Percentiles rank a stretch among this genome's conserved stretches.
Evolutionary conservation across 176 grass and related monocot species (phyloP).

Genomic region (Oryza rufipogon): DNA sequence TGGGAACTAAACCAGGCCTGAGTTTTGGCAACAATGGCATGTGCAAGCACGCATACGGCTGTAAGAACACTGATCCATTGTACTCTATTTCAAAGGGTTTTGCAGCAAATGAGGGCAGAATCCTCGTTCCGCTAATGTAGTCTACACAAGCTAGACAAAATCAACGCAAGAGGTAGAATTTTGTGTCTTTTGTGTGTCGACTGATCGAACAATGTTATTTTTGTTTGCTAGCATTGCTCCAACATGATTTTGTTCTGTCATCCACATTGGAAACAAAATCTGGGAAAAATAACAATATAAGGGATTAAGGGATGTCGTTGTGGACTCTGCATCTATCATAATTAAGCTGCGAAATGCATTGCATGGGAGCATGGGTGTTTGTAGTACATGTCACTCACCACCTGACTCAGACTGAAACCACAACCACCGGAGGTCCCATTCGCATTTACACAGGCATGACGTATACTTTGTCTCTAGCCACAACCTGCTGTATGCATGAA

Average conservation of each 20-base stretch:
- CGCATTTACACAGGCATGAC: neutral
- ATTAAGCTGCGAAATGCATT: neutral
- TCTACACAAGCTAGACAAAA: neutral
- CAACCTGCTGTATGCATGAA: neutral
- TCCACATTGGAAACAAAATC: conserved; percentile 7
- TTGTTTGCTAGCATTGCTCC: neutral
- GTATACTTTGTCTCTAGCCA: neutral
- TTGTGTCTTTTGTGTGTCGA: neutral
- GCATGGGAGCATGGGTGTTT: no score
- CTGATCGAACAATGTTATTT: neutral
- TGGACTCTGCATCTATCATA: conserved; percentile 10
- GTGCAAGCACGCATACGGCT: neutral
- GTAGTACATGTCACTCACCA: neutral
- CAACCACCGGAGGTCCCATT: neutral
- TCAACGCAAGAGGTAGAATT: neutral
- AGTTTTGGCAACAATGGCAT: conserved; percentile 15
- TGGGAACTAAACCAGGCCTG: no score
- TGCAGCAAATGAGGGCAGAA: neutral
- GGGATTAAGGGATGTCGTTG: no score
- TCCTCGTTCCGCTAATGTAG: no score
- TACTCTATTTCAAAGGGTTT: no score
- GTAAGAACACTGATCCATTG: neutral
- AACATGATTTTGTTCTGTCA: conserved; percentile 27
- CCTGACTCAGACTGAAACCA: no score
- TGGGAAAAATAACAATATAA: neutral